Percentiles rank a stretch among this genome's conserved stretches.
Evolutionary conservation across 208 protist genomes (phyloP).

Genomic region (Acanthamoeba sp.): DNA sequence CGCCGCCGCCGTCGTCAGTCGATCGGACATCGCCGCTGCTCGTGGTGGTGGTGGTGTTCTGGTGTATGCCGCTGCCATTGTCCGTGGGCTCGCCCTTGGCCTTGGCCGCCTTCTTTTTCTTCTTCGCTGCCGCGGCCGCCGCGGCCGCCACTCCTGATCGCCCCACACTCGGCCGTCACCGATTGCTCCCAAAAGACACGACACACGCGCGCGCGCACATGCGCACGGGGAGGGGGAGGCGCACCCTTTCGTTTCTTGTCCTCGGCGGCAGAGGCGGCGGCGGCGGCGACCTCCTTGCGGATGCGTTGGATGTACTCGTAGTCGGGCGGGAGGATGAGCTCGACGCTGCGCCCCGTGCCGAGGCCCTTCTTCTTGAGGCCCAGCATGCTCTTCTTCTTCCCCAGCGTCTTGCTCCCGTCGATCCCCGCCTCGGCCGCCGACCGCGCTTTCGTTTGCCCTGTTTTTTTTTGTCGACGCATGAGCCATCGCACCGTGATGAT

Average conservation of each 20-base stretch:
- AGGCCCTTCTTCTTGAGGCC: slow-evolving; percentile 20
- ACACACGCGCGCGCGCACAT: no score
- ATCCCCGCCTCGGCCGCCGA: background rate
- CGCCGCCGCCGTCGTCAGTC: no score
- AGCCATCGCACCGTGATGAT: background rate
- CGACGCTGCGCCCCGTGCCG: background rate
- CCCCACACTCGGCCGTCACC: background rate
- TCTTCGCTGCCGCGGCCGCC: background rate
- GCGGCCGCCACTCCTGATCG: background rate
- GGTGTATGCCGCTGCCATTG: no score
- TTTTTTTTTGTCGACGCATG: background rate
- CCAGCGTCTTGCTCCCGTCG: background rate
- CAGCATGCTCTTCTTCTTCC: background rate
- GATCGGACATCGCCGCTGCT: no score
- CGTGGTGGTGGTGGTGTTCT: background rate
- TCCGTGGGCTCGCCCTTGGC: background rate
- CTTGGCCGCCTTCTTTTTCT: slow-evolving; percentile 8
- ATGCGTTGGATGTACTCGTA: slow-evolving; percentile 42
- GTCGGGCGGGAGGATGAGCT: slow-evolving; percentile 26
- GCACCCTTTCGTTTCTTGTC: slow-evolving; percentile 23
- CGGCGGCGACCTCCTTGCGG: slow-evolving; percentile 22
- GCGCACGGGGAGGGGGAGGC: no score
- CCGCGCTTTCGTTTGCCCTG: background rate
- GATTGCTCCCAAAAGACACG: background rate
- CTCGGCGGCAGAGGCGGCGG: background rate